Evolutionary conservation across 305 asterid genomes (phyloP).

Genomic region (Nicotiana rustica): DNA sequence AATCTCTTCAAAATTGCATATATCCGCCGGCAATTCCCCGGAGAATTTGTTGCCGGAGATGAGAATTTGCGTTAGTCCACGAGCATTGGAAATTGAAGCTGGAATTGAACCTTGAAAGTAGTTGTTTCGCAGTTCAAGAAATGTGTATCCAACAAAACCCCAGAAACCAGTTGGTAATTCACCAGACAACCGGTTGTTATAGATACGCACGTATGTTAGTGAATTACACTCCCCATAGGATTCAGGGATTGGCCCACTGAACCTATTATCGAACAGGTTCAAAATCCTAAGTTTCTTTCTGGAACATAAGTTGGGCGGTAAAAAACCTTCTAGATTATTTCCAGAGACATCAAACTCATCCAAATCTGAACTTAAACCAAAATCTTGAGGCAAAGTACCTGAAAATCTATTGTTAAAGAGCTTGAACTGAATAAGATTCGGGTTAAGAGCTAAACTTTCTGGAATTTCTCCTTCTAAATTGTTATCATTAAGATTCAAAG

Average conservation of each 20-base stretch:
- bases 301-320: conserved; percentile 71
- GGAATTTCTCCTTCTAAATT: conserved; percentile 70
- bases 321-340: conserved; percentile 67
- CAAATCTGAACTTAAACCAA: conserved; percentile 74
- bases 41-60: conserved; percentile 64
- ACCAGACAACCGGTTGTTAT: conserved; percentile 62
- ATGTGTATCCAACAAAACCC: conserved; percentile 56
- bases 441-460: conserved; percentile 48
- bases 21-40: conserved; percentile 59
- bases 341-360: conserved; percentile 66
- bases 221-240: conserved; percentile 71
- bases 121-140: conserved; percentile 58
- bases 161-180: conserved; percentile 66
- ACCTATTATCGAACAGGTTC: conserved; percentile 58
- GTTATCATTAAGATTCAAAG: conserved; percentile 72
- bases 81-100: conserved; percentile 54
- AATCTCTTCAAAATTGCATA: conserved; percentile 58
- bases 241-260: conserved; percentile 74
- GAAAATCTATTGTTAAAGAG: conserved; percentile 71
- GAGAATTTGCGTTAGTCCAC: conserved; percentile 47
- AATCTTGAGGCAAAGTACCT: conserved; percentile 60
- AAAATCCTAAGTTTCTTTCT: conserved; percentile 53
- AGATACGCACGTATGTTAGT: conserved; percentile 58
- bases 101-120: conserved; percentile 65
- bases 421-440: conserved; percentile 53